phyloP scores from a whole-genome alignment of 352 stramenopile species.

The Phytopythium sindhum region DNA sequence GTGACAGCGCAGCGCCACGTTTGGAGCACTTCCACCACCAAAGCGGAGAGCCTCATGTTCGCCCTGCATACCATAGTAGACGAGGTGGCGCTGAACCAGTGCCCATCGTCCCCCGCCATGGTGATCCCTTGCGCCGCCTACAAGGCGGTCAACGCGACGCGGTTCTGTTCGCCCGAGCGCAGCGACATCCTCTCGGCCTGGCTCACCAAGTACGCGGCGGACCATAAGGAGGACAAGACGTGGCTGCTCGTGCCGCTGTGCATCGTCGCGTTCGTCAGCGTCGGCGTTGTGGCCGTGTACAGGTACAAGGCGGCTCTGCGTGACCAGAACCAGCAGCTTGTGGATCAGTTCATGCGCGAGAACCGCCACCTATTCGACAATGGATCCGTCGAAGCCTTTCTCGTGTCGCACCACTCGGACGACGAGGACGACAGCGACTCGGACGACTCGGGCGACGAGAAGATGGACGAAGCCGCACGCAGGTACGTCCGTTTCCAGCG shows the following conservation, averaged over 20 bases:
- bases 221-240: constrained; percentile 45
- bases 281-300: constrained; percentile 45
- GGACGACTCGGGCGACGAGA: background rate
- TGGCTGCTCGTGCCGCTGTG: constrained; percentile 59
- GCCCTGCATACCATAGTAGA: constrained; percentile 43
- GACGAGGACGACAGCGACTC: constrained; percentile 1
- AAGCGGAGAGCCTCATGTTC: constrained; percentile 40
- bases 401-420: constrained; percentile 17
- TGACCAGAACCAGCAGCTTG: constrained; percentile 23
- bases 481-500: constrained; percentile 8
- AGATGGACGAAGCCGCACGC: constrained; percentile 8
- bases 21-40: constrained; percentile 22
- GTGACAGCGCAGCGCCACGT: constrained; percentile 52
- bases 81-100: constrained; percentile 48
- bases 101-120: constrained; percentile 41
- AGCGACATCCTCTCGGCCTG: constrained; percentile 40
- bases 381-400: constrained; percentile 40
- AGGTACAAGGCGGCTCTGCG: constrained; percentile 43
- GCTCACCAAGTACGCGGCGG: constrained; percentile 49
- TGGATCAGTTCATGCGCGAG: constrained; percentile 32
- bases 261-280: constrained; percentile 45
- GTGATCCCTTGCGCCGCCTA: constrained; percentile 62
- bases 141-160: constrained; percentile 26
- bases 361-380: constrained; percentile 42
- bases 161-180: constrained; percentile 33